Base-by-base conservation (phyloP, 495 filamentous ascomycete genomes). In the Neurospora discreta region DNA sequence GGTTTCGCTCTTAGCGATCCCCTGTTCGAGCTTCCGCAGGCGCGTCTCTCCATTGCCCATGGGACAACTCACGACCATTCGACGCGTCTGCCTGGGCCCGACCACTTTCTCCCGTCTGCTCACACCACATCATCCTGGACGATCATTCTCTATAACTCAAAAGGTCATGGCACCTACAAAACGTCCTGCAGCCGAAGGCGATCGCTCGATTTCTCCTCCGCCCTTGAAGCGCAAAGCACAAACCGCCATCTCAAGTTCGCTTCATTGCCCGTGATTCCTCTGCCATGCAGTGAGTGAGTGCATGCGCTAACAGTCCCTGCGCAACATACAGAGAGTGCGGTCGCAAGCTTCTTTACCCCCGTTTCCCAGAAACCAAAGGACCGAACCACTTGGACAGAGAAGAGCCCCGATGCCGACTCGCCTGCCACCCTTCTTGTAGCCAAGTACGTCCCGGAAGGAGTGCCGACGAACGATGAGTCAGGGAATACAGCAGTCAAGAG, bases 301-400 rank as follows among this genome's bases (percentile, higher is more conserved):
- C 16, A 68, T 73, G 5, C 60, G 11, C 69, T 42, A 68, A 39
- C 33, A 10, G 67, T 23, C 73, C 18, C 73, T 23, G 30, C 69
- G 16, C 23, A 8, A 7, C 36, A 26, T 68, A 85, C 83, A 93
- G 84, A 93, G 84, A 79, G 75, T 39, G 84, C 90, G 1, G 89
- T 96, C 11, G 85, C 90, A 15, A 92, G 85, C 42, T 99, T 99
- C 82, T 98, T 99, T 83, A 97, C 90, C 0, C 94, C 95, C 1
- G 78, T 85, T 0, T 97, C 93, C 6, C 86, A 97, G 77, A 98
- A 97, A 81, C 88, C 90, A 67, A 93, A 92, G 5, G 90, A 93
- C 39, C 88, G 87, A 42, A 88, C 91, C 38, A 86, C 81, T n/a
- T 98, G 96, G 93, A 83, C 85, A 36, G 84, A 89, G 87, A 73